Evolutionary conservation across 1,284 basidiomycete genomes (phyloP).

Genomic region (Grifola frondosa): DNA sequence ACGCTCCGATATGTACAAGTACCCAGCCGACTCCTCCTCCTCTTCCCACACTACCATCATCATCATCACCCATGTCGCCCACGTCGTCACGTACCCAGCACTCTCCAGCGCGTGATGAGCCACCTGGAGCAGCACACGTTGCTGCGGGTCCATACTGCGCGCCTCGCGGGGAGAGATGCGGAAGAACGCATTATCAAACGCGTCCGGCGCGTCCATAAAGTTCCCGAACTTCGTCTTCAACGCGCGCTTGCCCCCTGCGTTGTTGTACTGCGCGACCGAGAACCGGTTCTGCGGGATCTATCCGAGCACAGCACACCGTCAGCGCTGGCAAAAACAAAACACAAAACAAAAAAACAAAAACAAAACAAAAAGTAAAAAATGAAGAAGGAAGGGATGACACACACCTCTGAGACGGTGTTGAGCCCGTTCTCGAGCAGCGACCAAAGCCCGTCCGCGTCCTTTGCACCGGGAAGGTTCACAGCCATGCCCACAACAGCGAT

Average conservation of each 20-base stretch:
- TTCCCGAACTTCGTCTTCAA: slow-evolving; percentile 61
- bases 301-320: no score
- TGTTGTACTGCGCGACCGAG: slow-evolving; percentile 41
- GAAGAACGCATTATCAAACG: slow-evolving; percentile 72
- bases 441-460: slow-evolving; percentile 51
- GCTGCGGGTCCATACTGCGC: slow-evolving; percentile 72
- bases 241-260: slow-evolving; percentile 31
- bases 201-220: slow-evolving; percentile 55
- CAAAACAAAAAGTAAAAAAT: no score
- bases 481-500: slow-evolving; percentile 75
- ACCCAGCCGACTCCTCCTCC: no score
- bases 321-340: no score
- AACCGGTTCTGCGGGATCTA: slow-evolving; percentile 66
- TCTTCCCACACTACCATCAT: no score
- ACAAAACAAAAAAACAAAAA: no score
- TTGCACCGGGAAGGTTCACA: slow-evolving; percentile 60
- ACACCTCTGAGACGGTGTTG: slow-evolving; percentile 59
- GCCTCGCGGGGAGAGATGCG: slow-evolving; percentile 72
- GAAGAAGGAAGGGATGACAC: slow-evolving; percentile 11
- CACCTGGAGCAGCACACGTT: slow-evolving; percentile 62
- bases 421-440: slow-evolving; percentile 53
- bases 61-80: no score
- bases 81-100: slow-evolving; percentile 66
- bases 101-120: slow-evolving; percentile 69
- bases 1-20: no score